Conservation (phyloP, 495 filamentous ascomycete species). For the Aspergillus biplanus region DNA sequence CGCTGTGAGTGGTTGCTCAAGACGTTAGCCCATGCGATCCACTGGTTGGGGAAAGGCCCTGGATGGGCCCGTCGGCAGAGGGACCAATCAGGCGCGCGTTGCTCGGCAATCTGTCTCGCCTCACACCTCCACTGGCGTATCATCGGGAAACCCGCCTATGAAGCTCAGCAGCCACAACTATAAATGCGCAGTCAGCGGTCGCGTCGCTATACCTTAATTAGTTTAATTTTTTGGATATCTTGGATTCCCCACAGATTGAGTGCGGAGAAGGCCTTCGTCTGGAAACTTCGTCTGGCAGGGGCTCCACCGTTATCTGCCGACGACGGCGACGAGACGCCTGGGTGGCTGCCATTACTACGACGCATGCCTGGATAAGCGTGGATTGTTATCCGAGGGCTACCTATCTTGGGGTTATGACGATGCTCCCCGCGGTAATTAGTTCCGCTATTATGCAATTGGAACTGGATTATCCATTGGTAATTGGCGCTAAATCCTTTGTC, state of each 20-base stretch:
- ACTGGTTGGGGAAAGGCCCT: too few species aligned
- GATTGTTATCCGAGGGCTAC: background rate
- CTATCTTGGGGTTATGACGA: background rate
- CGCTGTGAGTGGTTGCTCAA: background rate
- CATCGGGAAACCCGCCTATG: slow-evolving; percentile 3
- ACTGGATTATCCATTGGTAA: background rate
- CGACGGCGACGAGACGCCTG: too few species aligned
- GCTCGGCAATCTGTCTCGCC: slow-evolving; percentile 20
- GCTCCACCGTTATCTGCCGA: slow-evolving; percentile 21
- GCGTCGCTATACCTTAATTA: background rate
- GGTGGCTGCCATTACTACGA: background rate
- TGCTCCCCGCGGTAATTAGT: background rate
- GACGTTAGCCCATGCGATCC: too few species aligned
- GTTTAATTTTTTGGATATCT: background rate
- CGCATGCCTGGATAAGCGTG: background rate
- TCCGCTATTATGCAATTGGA: slow-evolving; percentile 5
- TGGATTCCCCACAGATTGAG: slow-evolving; percentile 31
- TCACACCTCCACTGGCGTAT: slow-evolving; percentile 10
- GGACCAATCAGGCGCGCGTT: slow-evolving; percentile 14
- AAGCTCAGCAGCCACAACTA: background rate
- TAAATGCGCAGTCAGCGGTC: background rate
- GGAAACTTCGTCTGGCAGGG: background rate
- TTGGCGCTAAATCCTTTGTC: too few species aligned
- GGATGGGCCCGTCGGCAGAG: slow-evolving; percentile 18
- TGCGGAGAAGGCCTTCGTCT: slow-evolving; percentile 28